Percentiles rank a stretch among this genome's conserved stretches.
These are phyloP conservation scores for Fusarium buharicum DNA, from an alignment of 2,329 filamentous ascomycete genomes.

Conservation along the genomic window DNA sequence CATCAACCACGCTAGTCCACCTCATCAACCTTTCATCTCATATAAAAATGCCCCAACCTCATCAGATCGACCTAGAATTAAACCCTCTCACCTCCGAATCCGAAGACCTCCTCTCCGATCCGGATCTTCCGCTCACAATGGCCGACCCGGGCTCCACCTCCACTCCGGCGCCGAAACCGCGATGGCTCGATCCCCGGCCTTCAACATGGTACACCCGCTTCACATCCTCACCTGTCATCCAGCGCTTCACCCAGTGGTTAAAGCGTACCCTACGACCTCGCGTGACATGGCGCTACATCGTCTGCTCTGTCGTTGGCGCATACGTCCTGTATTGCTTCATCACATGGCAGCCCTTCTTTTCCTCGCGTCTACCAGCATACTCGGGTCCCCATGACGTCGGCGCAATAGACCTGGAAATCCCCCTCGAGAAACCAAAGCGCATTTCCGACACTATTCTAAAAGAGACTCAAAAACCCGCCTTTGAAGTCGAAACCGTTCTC, in stretches of 20 bases:
- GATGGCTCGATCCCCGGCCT: conserved; percentile 39
- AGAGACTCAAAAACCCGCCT: conserved; percentile 52
- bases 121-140: conserved; percentile 37
- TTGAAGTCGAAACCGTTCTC: conserved; percentile 59
- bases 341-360: conserved; percentile 55
- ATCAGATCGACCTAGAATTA: conserved; percentile 26
- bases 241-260: conserved; percentile 19
- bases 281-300: conserved; percentile 50
- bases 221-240: conserved; percentile 22
- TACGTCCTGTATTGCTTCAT: conserved; percentile 56
- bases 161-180: conserved; percentile 28
- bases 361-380: conserved; percentile 57
- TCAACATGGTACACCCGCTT: conserved; percentile 21
- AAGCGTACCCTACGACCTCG: conserved; percentile 46
- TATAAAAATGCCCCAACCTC: conserved; percentile 24
- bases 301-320: conserved; percentile 42
- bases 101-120: conserved; percentile 21
- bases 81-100: conserved; percentile 14
- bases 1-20: not conserved
- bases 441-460: conserved; percentile 51
- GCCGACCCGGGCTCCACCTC: not conserved
- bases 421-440: conserved; percentile 49
- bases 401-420: conserved; percentile 59
- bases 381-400: conserved; percentile 59
- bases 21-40: not conserved